Base-by-base conservation (phyloP, 2,329 filamentous ascomycete genomes). In the Myriosclerotinia curreyana region DNA sequence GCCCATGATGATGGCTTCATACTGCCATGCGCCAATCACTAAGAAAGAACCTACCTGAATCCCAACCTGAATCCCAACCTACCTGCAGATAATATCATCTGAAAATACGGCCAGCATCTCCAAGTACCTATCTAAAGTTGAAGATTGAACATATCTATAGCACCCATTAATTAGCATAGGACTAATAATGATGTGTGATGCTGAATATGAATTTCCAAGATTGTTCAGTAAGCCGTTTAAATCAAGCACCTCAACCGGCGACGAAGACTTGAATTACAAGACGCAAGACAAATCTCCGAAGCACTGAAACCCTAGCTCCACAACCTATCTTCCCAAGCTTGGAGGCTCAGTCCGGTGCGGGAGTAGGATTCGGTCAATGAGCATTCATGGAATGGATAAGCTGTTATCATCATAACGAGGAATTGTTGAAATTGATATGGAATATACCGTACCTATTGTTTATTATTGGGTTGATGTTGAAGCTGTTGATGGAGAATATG, bases 331-430 rank as follows among this genome's bases (percentile, higher is more conserved):
- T 91, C 77, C 79, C 82, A 77, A 73, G 74, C 76, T 71, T 69
- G 38, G 72, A 72, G 63, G 74, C 71, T 75, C 69, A 73, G 85
- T 91, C 79, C 75, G 84, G 87, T 90, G 85, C 76, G 87, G 84
- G 82, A 91, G 89, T 79, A 84, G 86, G 83, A 84, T 86, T 89
- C 80, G 87, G 87, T 80, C 75, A 79, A 78, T 77, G 82, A 80
- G 82, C 82, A 76, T 80, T 89, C 82, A 85, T 87, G 83, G 86
- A 89, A 89, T 89, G 86, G 86, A 89, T 89, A 87, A 86, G 86
- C 86, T 86, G 68, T 81, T 81, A 78, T 85, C 83, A 85, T 85
- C 83, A 84, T 63, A 69, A 73, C 72, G 66, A 68, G 44, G 52
- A 25, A 51, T 42, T 50, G 14, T 56, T 59, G 50, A 65, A 65